Percentiles rank a stretch among this genome's conserved stretches.
phyloP scores from a whole-genome alignment of 345 rosid genomes.

The Murraya koenigii region DNA sequence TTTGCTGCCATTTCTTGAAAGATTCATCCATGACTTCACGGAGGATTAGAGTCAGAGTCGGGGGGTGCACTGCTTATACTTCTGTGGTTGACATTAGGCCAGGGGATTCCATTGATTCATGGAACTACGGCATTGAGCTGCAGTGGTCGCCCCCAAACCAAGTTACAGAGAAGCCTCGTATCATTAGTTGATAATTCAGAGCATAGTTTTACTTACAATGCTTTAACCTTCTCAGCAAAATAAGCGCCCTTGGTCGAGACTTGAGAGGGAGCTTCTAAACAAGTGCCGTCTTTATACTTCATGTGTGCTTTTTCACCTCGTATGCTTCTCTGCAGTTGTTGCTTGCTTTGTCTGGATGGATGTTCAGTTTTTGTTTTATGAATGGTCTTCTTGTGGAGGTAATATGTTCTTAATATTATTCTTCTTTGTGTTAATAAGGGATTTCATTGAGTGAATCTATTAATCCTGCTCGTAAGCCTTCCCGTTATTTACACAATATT shows the following conservation, averaged over 20 bases:
- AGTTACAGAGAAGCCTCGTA: neutral
- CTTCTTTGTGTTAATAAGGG: neutral
- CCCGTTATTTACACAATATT: neutral
- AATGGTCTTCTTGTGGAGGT: neutral
- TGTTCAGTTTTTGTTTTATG: neutral
- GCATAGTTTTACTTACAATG: neutral
- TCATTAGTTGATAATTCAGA: neutral
- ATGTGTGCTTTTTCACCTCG: neutral
- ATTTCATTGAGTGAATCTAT: neutral
- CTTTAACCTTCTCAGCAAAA: neutral
- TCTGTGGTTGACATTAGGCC: constrained; percentile 37
- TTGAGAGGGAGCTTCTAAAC: neutral
- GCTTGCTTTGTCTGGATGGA: neutral
- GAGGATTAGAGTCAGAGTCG: constrained; percentile 48
- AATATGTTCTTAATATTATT: neutral
- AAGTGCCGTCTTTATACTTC: neutral
- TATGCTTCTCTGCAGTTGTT: neutral
- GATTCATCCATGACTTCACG: constrained; percentile 53
- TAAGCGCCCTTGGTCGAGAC: too few relatives aligned
- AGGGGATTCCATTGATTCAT: constrained; percentile 20
- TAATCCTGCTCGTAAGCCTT: neutral
- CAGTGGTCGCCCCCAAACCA: constrained; percentile 52
- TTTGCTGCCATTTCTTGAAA: constrained; percentile 64
- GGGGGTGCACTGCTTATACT: constrained; percentile 62
- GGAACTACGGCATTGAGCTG: constrained; percentile 62